Evolutionary conservation across 495 filamentous ascomycete species (phyloP).

Genomic region (Cetradonia linearis): DNA sequence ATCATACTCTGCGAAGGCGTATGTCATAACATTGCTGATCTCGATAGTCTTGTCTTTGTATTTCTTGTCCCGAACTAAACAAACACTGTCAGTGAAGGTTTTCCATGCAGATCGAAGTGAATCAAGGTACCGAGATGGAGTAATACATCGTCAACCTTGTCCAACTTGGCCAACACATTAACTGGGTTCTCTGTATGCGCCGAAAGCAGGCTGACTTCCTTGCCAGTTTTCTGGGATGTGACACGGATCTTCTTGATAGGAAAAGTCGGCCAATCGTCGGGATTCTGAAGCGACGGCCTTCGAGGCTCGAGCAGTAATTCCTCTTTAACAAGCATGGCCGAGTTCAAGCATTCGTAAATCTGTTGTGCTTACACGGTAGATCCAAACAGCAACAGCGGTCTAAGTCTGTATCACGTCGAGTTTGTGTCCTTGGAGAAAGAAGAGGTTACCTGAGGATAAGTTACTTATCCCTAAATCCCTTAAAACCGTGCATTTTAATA

Average conservation of each 20-base stretch:
- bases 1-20: slow-evolving; percentile 58
- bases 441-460: too few relatives aligned
- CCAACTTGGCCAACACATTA: slow-evolving; percentile 44
- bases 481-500: too few relatives aligned
- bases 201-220: slow-evolving; percentile 43
- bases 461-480: too few relatives aligned
- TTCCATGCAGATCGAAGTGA: background rate
- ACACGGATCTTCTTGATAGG: slow-evolving; percentile 44
- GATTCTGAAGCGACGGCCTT: slow-evolving; percentile 42
- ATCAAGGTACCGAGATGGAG: slow-evolving; percentile 32
- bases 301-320: slow-evolving; percentile 44
- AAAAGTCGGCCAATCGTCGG: slow-evolving; percentile 54
- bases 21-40: slow-evolving; percentile 51
- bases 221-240: slow-evolving; percentile 38
- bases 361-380: background rate
- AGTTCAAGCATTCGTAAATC: background rate
- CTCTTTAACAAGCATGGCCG: slow-evolving; percentile 37
- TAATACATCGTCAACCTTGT: slow-evolving; percentile 38
- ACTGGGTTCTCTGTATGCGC: slow-evolving; percentile 45
- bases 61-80: slow-evolving; percentile 37
- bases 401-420: background rate
- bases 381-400: background rate
- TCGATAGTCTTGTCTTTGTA: slow-evolving; percentile 48
- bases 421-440: background rate
- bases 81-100: slow-evolving; percentile 25